Conservation (phyloP, 306 rosid species). For the Mucuna pruriens region DNA sequence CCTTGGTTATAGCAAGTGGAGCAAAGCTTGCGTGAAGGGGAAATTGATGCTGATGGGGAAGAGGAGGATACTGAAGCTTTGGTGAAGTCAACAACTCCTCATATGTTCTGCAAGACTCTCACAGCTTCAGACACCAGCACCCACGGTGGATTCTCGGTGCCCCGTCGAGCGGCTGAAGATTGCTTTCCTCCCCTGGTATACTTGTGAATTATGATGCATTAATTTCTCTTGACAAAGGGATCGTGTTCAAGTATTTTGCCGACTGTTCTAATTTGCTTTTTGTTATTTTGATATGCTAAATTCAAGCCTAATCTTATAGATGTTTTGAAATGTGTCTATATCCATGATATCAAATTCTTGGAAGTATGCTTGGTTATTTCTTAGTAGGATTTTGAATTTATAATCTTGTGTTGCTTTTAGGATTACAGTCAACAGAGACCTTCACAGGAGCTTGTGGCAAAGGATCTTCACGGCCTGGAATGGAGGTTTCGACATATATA, state of each 20-base stretch:
- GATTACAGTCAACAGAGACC: constrained; percentile 95
- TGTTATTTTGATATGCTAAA: constrained; percentile 11
- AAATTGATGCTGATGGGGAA: constrained; percentile 59
- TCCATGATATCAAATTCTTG: background rate
- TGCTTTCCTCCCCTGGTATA: constrained; percentile 99
- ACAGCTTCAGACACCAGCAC: constrained; percentile 99
- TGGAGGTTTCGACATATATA: constrained; percentile 97
- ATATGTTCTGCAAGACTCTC: constrained; percentile 99
- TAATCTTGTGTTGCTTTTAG: constrained; percentile 46
- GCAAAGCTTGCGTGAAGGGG: constrained; percentile 59
- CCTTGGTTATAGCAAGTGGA: constrained; percentile 59
- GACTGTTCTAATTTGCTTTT: background rate
- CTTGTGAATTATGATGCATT: constrained; percentile 6
- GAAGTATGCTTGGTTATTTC: background rate
- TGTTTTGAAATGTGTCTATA: background rate
- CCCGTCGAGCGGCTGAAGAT: constrained; percentile 99
- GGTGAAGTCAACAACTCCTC: constrained; percentile 84
- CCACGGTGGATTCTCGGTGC: constrained; percentile 99
- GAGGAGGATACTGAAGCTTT: constrained; percentile 71
- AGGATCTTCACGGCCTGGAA: constrained; percentile 90
- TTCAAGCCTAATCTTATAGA: background rate
- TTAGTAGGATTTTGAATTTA: constrained; percentile 7
- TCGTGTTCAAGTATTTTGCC: background rate
- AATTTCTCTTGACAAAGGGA: background rate
- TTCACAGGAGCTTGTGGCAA: constrained; percentile 96